A percentile compares a stretch with the other conserved stretches of the same genome.
These are phyloP conservation scores for Paraglomus brasilianum DNA, from an alignment of 192 early-diverging fungal genomes.

Conservation along the genomic window DNA sequence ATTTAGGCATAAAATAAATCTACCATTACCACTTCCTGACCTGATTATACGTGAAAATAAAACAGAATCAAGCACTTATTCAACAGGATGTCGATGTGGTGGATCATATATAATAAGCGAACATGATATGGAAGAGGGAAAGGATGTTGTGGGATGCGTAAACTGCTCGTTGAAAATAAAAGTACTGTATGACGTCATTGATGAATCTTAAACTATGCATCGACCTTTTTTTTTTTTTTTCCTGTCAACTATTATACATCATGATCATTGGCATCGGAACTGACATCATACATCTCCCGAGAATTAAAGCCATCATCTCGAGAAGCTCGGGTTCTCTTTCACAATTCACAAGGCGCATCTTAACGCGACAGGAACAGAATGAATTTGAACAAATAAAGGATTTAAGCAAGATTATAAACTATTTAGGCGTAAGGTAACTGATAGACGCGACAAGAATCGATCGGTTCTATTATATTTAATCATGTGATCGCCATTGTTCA, in stretches of 20 bases:
- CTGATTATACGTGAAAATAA: neutral
- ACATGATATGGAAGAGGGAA: slow-evolving; percentile 61
- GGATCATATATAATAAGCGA: slow-evolving; percentile 61
- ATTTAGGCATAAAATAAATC: neutral
- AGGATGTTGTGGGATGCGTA: slow-evolving; percentile 62
- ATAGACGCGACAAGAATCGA: neutral
- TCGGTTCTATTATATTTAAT: too few relatives aligned
- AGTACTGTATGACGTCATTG: slow-evolving; percentile 63
- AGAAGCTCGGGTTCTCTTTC: slow-evolving; percentile 44
- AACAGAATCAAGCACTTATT: slow-evolving; percentile 41
- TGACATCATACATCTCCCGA: slow-evolving; percentile 70
- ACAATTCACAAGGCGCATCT: slow-evolving; percentile 61
- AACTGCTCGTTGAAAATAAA: slow-evolving; percentile 68
- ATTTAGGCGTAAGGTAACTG: slow-evolving; percentile 33
- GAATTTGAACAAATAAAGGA: slow-evolving; percentile 35
- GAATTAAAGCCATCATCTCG: slow-evolving; percentile 55
- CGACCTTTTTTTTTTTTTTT: too few relatives aligned
- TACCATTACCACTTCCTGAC: neutral
- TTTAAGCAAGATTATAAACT: slow-evolving; percentile 16
- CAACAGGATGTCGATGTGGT: slow-evolving; percentile 66
- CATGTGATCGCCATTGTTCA: too few relatives aligned
- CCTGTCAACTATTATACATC: neutral
- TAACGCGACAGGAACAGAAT: slow-evolving; percentile 42
- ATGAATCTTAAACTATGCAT: too few relatives aligned
- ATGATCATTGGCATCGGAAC: slow-evolving; percentile 81